Conservation (phyloP, 169 alveolate genomes). For the Toxoplasma gondii region DNA sequence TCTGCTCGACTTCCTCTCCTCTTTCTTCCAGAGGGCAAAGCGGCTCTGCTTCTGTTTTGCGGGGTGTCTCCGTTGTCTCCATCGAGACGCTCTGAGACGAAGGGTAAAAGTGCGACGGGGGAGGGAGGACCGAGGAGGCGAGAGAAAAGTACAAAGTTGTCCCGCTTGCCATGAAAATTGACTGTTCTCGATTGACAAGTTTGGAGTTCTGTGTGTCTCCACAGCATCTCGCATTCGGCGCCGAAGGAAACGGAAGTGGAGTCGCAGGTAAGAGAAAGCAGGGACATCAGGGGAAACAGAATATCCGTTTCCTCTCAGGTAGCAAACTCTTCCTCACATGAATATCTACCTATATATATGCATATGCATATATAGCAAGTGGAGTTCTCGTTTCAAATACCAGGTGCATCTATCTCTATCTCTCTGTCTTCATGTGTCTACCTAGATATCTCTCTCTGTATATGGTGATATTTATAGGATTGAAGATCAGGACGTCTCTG, state of each 20-base stretch:
- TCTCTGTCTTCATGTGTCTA: too few relatives aligned
- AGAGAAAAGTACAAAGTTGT: background rate
- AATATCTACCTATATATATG: too few relatives aligned
- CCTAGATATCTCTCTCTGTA: too few relatives aligned
- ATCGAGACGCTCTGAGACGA: background rate
- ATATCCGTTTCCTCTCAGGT: background rate
- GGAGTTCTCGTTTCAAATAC: too few relatives aligned
- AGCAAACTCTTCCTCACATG: too few relatives aligned
- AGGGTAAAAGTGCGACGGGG: background rate
- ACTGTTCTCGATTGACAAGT: background rate
- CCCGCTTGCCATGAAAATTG: too few relatives aligned
- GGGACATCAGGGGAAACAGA: background rate
- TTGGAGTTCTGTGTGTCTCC: background rate
- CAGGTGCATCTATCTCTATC: too few relatives aligned
- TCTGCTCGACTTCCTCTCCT: background rate
- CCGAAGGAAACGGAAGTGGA: background rate
- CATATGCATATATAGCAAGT: too few relatives aligned
- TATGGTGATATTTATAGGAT: too few relatives aligned
- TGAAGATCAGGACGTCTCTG: too few relatives aligned
- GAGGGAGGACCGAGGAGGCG: background rate
- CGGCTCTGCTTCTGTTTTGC: background rate
- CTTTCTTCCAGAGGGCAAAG: background rate
- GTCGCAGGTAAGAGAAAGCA: background rate
- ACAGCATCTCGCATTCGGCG: constrained; percentile 4
- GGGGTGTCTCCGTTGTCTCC: background rate